Evolutionary conservation across 768 basidiomycete species (phyloP), one percentile per base, ranked within the genome.

Genomic region (Boletus vinaceobasis): DNA sequence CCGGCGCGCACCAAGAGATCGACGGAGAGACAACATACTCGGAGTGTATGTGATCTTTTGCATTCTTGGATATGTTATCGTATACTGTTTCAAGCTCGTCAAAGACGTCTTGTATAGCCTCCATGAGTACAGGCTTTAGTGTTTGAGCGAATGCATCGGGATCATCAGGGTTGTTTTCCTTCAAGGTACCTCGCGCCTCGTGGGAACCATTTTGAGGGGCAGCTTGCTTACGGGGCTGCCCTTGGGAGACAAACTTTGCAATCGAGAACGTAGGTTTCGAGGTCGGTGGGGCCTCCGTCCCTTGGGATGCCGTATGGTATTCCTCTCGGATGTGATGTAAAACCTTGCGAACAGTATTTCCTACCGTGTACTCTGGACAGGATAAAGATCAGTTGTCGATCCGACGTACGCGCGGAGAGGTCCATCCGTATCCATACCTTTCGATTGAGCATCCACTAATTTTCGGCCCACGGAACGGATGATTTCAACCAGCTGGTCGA

Each of bases 41-140:
- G n/a, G 94, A 93, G 70, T 98, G 96, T 56, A 99, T 90, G 68
- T 98, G 95, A 69, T 97, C 94, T 71, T 85, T 89, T 2, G 95
- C 93, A 62, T 90, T 91, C 75, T 91, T 96, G 9, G 91, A 90
- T 19, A 98, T 87, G 63, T 88, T 94, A 61, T 97, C 91, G 62
- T 98, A 93, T 1, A 96, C 95, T 3, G 91, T 94, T 69, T 97
- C 95, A 36, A 99, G 77, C 71, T 99, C 97, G 60, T 97, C 93
- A 43, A 97, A 79, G 17, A 98, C 90, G 66, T 98, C 96, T 66
- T 96, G 90, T 48, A 99, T 95, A 7, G 94, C 97, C 71, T 97
- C 93, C 80, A 98, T 93, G 51, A 99, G 78, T 1, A 97, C 88
- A 3, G 96, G 96, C 73, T 95, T 97, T 48, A 98, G 70, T 35